Evolutionary conservation across 306 rosid genomes (phyloP).

Genomic region (Vachellia collinsii): DNA sequence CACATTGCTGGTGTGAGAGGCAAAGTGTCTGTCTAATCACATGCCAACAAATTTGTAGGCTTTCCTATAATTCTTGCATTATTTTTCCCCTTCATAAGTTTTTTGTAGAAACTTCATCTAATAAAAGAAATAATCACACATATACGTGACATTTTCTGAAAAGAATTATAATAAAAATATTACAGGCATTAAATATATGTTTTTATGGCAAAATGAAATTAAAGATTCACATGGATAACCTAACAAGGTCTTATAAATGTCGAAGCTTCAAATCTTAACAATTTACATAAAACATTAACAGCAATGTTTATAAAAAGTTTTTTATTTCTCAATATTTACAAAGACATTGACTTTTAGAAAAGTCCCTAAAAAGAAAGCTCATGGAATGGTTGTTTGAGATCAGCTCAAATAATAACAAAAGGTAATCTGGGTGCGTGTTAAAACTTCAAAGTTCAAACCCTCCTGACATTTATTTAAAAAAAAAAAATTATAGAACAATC

Average conservation of each 20-base stretch:
- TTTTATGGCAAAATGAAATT: too few relatives aligned
- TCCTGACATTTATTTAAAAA: background rate
- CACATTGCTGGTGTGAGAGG: background rate
- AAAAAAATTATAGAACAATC: background rate
- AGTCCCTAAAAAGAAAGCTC: background rate
- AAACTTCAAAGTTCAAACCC: too few relatives aligned
- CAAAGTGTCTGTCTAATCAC: constrained; percentile 7
- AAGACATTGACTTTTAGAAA: background rate
- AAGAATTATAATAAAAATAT: background rate
- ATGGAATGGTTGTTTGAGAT: too few relatives aligned
- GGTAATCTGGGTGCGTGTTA: background rate
- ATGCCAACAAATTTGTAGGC: background rate
- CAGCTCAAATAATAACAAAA: too few relatives aligned
- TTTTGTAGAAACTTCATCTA: background rate
- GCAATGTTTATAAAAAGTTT: background rate
- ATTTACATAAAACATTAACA: background rate
- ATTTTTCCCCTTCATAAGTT: background rate
- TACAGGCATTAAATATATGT: too few relatives aligned
- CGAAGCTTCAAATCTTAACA: background rate
- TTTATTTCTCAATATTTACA: background rate
- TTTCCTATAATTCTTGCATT: background rate
- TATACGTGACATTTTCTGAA: background rate
- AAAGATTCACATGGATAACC: background rate
- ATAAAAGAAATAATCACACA: background rate
- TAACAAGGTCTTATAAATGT: background rate